Percentiles rank a stretch among this genome's conserved stretches.
These are phyloP conservation scores for Keithomyces neogunnii DNA, from an alignment of 2,329 filamentous ascomycete species.

Conservation along the genomic window DNA sequence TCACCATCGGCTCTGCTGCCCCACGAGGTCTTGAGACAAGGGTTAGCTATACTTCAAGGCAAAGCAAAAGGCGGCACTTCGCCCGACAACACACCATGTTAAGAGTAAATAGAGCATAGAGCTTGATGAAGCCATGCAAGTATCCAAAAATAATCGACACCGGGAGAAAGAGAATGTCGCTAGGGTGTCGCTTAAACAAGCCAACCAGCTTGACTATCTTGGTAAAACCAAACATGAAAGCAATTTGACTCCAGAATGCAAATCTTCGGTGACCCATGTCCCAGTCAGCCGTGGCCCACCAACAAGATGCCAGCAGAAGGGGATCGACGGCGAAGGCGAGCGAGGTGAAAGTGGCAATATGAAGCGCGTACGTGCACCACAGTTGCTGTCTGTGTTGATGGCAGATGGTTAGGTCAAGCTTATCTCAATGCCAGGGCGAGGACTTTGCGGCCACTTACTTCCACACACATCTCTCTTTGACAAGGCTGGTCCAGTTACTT, in stretches of 20 bases:
- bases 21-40: constrained; percentile 69
- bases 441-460: constrained; percentile 53
- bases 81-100: constrained; percentile 58
- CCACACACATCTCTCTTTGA: constrained; percentile 77
- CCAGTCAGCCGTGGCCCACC: constrained; percentile 59
- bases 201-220: constrained; percentile 88
- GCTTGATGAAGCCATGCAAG: constrained; percentile 86
- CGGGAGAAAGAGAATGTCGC: constrained; percentile 70
- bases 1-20: constrained; percentile 90
- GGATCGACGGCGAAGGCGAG: constrained; percentile 75
- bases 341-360: constrained; percentile 86
- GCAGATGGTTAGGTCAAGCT: not conserved
- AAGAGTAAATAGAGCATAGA: constrained; percentile 76
- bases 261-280: constrained; percentile 40
- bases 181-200: constrained; percentile 76
- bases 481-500: constrained; percentile 87
- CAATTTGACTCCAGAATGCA: constrained; percentile 52
- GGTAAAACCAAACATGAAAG: constrained; percentile 73
- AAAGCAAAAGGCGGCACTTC: not conserved
- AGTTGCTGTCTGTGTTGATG: constrained; percentile 61
- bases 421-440: not conserved
- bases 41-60: not conserved
- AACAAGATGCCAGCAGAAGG: constrained; percentile 60
- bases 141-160: constrained; percentile 89
- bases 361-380: constrained; percentile 89